Evolutionary conservation across 2,329 filamentous ascomycete genomes (phyloP).

Genomic region (Colletotrichum plurivorum): DNA sequence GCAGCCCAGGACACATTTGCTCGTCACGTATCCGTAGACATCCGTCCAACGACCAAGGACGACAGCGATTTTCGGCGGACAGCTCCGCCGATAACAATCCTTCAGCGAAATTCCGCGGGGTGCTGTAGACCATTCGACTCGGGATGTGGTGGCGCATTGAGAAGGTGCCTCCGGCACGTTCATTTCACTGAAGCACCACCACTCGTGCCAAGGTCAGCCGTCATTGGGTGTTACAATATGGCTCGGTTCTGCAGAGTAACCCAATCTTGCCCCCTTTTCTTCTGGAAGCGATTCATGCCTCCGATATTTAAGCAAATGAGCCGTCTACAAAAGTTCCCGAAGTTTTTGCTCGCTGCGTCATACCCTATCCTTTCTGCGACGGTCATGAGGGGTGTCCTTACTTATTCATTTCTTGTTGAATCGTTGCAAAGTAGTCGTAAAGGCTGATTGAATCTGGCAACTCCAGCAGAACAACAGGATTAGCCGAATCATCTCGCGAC

Average conservation of each 20-base stretch:
- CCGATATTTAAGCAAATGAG: conserved; percentile 13
- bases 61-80: too few relatives aligned
- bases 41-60: too few relatives aligned
- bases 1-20: too few relatives aligned
- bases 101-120: too few relatives aligned
- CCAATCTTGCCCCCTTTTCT: conserved; percentile 11
- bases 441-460: neutral
- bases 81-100: too few relatives aligned
- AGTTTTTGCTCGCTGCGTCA: neutral
- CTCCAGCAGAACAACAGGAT: neutral
- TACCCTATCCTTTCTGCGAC: neutral
- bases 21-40: too few relatives aligned
- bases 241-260: conserved; percentile 15
- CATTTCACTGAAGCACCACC: neutral
- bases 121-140: too few relatives aligned
- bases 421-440: too few relatives aligned
- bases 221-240: conserved; percentile 9
- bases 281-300: conserved; percentile 7
- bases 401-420: neutral
- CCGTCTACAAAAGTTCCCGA: conserved; percentile 8
- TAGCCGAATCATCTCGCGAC: too few relatives aligned
- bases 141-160: neutral
- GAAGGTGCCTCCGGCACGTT: neutral
- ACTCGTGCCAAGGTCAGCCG: neutral
- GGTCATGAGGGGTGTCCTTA: neutral